A percentile compares a stretch with the other conserved stretches of the same genome.
These are phyloP conservation scores for Kurtzmaniella fragi DNA, from an alignment of 805 yeast species.

Conservation along the genomic window DNA sequence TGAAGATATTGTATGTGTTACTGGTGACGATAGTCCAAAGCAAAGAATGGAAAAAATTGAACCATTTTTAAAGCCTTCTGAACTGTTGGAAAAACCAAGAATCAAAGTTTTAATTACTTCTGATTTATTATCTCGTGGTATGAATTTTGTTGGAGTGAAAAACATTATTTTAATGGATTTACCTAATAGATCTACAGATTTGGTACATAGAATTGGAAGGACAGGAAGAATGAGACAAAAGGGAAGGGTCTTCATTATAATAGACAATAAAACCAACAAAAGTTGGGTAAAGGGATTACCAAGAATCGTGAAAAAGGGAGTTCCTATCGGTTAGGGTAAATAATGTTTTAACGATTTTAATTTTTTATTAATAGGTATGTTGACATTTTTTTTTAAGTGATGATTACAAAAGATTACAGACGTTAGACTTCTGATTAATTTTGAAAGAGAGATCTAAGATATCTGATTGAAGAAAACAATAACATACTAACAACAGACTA, in stretches of 20 bases:
- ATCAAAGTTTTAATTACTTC: constrained; percentile 79
- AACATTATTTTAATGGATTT: constrained; percentile 82
- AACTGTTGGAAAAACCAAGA: constrained; percentile 30
- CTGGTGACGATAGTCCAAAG: constrained; percentile 58
- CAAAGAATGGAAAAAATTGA: constrained; percentile 55
- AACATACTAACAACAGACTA: constrained; percentile 1
- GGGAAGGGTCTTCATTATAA: constrained; percentile 82
- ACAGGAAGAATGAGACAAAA: constrained; percentile 89
- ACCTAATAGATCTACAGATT: constrained; percentile 79
- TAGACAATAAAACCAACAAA: constrained; percentile 61
- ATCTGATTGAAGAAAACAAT: constrained; percentile 1
- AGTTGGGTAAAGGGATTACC: constrained; percentile 83
- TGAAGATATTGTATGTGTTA: constrained; percentile 55
- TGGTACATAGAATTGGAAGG: constrained; percentile 89
- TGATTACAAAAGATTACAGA: constrained; percentile 4
- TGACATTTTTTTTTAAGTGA: constrained; percentile 1
- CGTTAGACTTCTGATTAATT: constrained; percentile 7
- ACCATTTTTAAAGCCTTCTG: constrained; percentile 63
- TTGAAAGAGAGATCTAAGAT: constrained; percentile 5
- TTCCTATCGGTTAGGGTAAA: constrained; percentile 22
- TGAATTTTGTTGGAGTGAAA: constrained; percentile 77
- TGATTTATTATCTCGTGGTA: constrained; percentile 84
- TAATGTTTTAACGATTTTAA: constrained; percentile 1
- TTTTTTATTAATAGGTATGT: neutral
- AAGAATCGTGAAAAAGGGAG: constrained; percentile 52